Base-by-base conservation (phyloP, 495 filamentous ascomycete species). In the Bacidia rubella region DNA sequence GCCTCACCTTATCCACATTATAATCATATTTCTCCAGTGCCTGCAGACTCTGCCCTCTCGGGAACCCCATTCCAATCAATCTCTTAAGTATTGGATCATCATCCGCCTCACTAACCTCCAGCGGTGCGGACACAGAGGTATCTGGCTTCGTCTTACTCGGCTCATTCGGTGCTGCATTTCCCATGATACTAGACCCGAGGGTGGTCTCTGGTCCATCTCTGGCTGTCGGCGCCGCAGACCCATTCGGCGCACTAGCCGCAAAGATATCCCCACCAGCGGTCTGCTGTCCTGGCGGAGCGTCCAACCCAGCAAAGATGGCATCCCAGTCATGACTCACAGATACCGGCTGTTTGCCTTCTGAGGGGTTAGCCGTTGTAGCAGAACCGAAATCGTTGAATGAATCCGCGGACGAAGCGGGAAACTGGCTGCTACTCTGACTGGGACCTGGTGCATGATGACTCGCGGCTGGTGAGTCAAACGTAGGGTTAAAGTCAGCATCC, bases 21-120 rank as follows among this genome's bases (percentile, higher is more conserved):
- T 95, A 95, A 63, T 95, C 90, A 67, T 82, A 92, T 66, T 88
- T 90, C 73, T 96, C 92, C 63, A 98, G 68, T 29, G 92, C 92
- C 51, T 70, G 73, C 26, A 97, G 71, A n/a, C 86, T 85, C 42
- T 85, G 81, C 4, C 76, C 75, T 40, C 92, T 73, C 23, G 82
- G 72, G 66, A 92, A 98, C 2, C 92, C 92, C 89, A 97, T 93
- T 23, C 77, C 79, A 11, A 87, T 95, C 64, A 98, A 63, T 56
- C 87, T 83, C 70, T 92, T 90, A 51, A 97, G 70, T 45, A 94
- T 90, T 21, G 87, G 86, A 64, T 96, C 90, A 63, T 96, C 89
- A 62, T 89, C 82, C 55, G 83, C 82, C 3, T 85, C 82, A 22
- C 82, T 82, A 51, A 77, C 77, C 47, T 78, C 86, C 43, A 90